These are phyloP conservation scores for Venturia pyrina DNA, from an alignment of 2,329 filamentous ascomycete species.

Conservation along the genomic window DNA sequence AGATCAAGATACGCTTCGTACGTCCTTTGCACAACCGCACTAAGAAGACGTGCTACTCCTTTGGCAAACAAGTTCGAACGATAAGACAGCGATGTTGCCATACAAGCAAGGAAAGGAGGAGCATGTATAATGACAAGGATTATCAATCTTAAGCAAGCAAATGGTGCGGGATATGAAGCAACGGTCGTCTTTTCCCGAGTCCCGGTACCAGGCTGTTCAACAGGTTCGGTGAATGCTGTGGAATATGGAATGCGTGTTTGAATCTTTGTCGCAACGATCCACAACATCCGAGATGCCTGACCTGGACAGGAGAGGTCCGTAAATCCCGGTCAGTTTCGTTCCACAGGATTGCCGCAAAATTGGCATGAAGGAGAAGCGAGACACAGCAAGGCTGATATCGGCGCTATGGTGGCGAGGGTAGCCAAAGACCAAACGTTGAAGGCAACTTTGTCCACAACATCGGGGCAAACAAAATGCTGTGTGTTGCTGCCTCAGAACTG, in stretches of 20 bases:
- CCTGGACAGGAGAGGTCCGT: background rate
- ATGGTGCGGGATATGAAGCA: background rate
- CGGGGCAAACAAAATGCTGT: background rate
- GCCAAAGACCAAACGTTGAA: background rate
- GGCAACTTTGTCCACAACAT: background rate
- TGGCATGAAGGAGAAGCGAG: background rate
- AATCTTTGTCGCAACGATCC: constrained; percentile 2
- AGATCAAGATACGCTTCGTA: background rate
- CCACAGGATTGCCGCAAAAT: constrained; percentile 1
- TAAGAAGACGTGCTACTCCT: background rate
- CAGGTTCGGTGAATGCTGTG: background rate
- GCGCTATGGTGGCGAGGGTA: no score
- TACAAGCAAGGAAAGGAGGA: no score
- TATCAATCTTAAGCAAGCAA: background rate
- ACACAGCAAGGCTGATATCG: background rate
- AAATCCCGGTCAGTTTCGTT: constrained; percentile 1
- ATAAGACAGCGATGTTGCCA: no score
- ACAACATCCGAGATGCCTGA: background rate
- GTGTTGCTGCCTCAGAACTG: background rate
- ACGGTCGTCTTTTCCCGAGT: background rate
- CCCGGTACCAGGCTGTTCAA: background rate
- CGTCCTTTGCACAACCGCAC: background rate
- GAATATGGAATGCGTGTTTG: background rate
- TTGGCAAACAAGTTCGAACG: no score
- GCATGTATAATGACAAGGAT: background rate